Evolutionary conservation across 768 basidiomycete species (phyloP).

Genomic region (Kwoniella bestiolae): DNA sequence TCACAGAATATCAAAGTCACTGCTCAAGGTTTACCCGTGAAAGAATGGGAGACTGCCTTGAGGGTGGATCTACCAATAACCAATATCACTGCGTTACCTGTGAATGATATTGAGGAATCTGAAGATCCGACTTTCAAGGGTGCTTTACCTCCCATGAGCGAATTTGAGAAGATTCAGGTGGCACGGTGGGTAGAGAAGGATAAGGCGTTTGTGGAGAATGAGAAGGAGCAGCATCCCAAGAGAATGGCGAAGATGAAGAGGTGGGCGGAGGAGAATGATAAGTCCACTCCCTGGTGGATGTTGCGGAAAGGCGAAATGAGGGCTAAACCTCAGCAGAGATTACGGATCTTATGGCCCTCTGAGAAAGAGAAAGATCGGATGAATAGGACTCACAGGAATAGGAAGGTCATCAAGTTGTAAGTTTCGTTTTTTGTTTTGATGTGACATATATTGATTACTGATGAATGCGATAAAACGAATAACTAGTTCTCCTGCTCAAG

Average conservation of each 20-base stretch:
- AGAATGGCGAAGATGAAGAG: constrained; percentile 61
- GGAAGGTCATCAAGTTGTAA: constrained; percentile 71
- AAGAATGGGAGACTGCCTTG: constrained; percentile 49
- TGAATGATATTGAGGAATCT: constrained; percentile 61
- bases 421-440: no score
- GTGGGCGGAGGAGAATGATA: constrained; percentile 72
- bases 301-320: constrained; percentile 55
- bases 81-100: constrained; percentile 67
- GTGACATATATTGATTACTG: no score
- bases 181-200: constrained; percentile 71
- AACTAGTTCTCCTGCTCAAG: constrained; percentile 46
- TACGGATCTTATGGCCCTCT: constrained; percentile 66
- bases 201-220: constrained; percentile 57
- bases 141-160: constrained; percentile 61
- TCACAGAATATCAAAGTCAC: constrained; percentile 2
- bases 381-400: constrained; percentile 61
- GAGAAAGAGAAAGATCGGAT: constrained; percentile 59
- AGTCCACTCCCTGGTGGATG: constrained; percentile 60
- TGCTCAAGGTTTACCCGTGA: constrained; percentile 30
- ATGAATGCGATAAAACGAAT: background rate
- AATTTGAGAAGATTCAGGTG: constrained; percentile 64
- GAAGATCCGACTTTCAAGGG: constrained; percentile 61
- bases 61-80: constrained; percentile 66
- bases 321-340: constrained; percentile 57
- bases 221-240: constrained; percentile 61